Evolutionary conservation across 1,139 yeast species (phyloP), one percentile per base, ranked within the genome.

Genomic region (Scheffersomyces segobiensis): DNA sequence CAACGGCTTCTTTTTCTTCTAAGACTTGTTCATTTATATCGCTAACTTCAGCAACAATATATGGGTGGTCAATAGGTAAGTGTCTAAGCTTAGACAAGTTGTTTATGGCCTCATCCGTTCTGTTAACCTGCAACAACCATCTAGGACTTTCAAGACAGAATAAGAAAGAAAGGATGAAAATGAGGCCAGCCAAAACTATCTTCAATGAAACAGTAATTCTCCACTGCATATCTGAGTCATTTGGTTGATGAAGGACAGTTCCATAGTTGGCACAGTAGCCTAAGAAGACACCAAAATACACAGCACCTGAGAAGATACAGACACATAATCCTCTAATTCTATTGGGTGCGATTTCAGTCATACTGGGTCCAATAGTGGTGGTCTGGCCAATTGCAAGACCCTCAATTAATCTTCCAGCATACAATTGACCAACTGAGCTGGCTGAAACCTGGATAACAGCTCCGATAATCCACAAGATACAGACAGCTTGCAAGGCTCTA

Each of bases 331-430:
- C 88, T 69, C 88, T 77, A 57, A 83, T 79, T 22, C 80, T 73
- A 60, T 77, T 75, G 6, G 88, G 88, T 12, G 87, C 78, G 51
- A 83, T 79, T 67, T 85, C 88, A 3, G 85, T 76, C 54, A 83
- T 69, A 52, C 83, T 73, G 12, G 89, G 88, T 18, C 87, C 87
- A 57, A 83, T 79, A 21, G 86, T 82, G 10, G 85, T 79, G 17
- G 87, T 83, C 64, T 84, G 84, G 12, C 89, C 88, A 55, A 85
- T 74, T 8, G 86, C 86, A 46, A 84, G 68, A 17, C 87, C 87
- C 64, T 84, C 86, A 53, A 85, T 71, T 49, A 84, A 71, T 60
- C 88, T 73, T 26, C 88, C 88, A 50, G 84, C 85, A 59, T 81
- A 81, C 54, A 83, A 70, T 66, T 83, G 87, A 20, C 85, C 87